Percentiles rank a stretch among this genome's conserved stretches.
Evolutionary conservation across 345 rosid species (phyloP).

Genomic region (Gossypium arboreum): DNA sequence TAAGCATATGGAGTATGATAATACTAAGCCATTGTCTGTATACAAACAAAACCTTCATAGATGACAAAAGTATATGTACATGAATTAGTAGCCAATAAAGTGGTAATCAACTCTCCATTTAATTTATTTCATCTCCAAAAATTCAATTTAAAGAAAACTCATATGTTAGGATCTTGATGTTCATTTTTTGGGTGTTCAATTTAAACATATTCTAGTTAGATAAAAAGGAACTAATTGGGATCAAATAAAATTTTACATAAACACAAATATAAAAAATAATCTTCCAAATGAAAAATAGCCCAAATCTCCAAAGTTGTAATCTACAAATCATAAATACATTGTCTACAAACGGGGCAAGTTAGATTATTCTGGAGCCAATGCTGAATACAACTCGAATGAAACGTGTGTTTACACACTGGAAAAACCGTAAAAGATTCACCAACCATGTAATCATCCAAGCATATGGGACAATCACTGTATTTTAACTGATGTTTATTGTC

Average conservation of each 20-base stretch:
- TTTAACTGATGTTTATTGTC: not conserved
- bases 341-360: slow-evolving; percentile 14
- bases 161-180: too few species aligned
- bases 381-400: slow-evolving; percentile 15
- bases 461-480: slow-evolving; percentile 28
- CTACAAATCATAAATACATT: not conserved
- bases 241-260: not conserved
- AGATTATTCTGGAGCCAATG: slow-evolving; percentile 2
- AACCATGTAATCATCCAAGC: slow-evolving; percentile 30
- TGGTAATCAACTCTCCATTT: not conserved
- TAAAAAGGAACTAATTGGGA: not conserved
- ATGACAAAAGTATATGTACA: not conserved
- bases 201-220: too few species aligned
- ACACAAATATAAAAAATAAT: too few species aligned
- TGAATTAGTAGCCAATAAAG: not conserved
- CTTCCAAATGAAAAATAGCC: not conserved
- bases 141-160: too few species aligned
- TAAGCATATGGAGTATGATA: too few species aligned
- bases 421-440: slow-evolving; percentile 21
- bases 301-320: not conserved
- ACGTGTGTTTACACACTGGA: slow-evolving; percentile 27
- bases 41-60: not conserved
- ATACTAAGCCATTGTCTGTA: not conserved
- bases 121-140: too few species aligned
- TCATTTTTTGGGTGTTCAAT: too few species aligned